Conservation (phyloP, 2,329 filamentous ascomycete genomes). For the Trichophyton mentagrophytes region DNA sequence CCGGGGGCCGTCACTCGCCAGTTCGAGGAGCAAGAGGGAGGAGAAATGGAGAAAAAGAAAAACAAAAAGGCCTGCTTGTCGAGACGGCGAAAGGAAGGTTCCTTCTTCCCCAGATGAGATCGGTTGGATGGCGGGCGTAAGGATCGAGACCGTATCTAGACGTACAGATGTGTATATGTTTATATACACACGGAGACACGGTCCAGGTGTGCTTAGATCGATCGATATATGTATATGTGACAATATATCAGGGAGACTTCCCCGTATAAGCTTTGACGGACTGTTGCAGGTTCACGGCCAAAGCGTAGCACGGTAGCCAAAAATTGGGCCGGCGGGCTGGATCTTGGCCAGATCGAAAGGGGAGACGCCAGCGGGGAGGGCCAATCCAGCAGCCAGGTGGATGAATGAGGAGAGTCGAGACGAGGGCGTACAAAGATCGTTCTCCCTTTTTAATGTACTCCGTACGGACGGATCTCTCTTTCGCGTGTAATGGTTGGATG, state of each 20-base stretch:
- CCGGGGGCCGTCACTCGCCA: background rate
- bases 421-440: constrained; percentile 2
- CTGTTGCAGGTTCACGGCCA: constrained; percentile 1
- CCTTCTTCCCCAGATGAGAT: background rate
- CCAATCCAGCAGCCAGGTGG: background rate
- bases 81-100: background rate
- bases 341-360: constrained; percentile 1
- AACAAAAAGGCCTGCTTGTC: background rate
- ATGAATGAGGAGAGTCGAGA: background rate
- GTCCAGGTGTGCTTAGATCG: too few relatives aligned
- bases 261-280: constrained; percentile 1
- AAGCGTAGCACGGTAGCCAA: constrained; percentile 4
- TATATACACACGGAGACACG: background rate
- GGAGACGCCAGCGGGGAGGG: background rate
- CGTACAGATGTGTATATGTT: background rate
- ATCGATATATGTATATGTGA: background rate
- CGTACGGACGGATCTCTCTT: constrained; percentile 1
- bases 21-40: background rate
- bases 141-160: background rate
- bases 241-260: background rate
- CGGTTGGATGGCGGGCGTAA: background rate
- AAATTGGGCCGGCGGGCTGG: constrained; percentile 1
- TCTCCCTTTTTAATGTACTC: background rate
- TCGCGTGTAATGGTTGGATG: constrained; percentile 2
- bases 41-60: background rate